Evolutionary conservation across 2,329 filamentous ascomycete species (phyloP).

Genomic region (Aaosphaeria pasadenensis): DNA sequence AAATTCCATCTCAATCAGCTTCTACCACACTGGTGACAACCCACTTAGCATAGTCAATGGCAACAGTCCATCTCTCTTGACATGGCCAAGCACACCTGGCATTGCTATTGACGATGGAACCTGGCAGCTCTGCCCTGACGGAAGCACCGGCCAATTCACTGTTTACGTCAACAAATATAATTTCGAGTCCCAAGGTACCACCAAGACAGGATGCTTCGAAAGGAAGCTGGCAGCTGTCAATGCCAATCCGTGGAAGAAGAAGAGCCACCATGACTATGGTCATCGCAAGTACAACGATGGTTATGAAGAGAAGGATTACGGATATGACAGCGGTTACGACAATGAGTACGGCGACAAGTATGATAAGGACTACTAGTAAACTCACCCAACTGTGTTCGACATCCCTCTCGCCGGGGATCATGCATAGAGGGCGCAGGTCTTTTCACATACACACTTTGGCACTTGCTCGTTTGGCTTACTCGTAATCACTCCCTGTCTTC

Average conservation of each 20-base stretch:
- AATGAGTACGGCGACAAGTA: not conserved
- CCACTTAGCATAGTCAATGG: conserved; percentile 15
- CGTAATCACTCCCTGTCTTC: conserved; percentile 8
- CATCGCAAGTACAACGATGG: not conserved
- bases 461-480: conserved; percentile 3
- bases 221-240: conserved; percentile 15
- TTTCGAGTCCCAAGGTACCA: conserved; percentile 14
- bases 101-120: conserved; percentile 5
- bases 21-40: conserved; percentile 26
- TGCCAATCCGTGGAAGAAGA: conserved; percentile 15
- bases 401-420: not conserved
- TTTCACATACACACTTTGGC: not conserved
- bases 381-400: not conserved
- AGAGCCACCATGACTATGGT: conserved; percentile 1
- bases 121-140: conserved; percentile 18
- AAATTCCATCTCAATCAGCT: conserved; percentile 19
- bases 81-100: conserved; percentile 24
- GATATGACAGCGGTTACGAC: not conserved
- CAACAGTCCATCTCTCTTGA: conserved; percentile 21
- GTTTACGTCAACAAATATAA: conserved; percentile 25
- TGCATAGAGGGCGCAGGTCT: conserved; percentile 5
- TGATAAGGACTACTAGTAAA: not conserved
- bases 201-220: not conserved
- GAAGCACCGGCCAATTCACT: conserved; percentile 22
- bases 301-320: too few species aligned